phyloP scores from a whole-genome alignment of 495 filamentous ascomycete genomes.

The Aspergillus bridgeri region DNA sequence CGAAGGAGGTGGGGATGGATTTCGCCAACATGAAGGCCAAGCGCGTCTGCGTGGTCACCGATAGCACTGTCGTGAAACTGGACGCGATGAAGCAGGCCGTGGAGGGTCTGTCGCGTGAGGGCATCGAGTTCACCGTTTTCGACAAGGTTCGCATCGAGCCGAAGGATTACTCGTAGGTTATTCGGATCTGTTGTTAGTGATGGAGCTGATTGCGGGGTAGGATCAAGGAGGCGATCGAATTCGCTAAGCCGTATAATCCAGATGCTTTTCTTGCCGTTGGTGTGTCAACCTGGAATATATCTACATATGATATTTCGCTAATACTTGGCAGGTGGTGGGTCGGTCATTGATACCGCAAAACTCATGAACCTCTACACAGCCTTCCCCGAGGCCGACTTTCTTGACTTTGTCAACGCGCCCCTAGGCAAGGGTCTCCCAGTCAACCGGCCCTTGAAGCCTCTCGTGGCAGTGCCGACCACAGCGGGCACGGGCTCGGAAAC shows the following conservation, averaged over 20 bases:
- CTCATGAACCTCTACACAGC: conserved; percentile 94
- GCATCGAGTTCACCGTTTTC: conserved; percentile 76
- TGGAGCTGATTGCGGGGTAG: conserved; percentile 34
- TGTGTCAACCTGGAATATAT: conserved; percentile 27
- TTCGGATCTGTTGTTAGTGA: neutral
- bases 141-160: conserved; percentile 79
- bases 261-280: conserved; percentile 94
- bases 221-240: conserved; percentile 82
- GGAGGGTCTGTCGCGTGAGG: conserved; percentile 71
- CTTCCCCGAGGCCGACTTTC: conserved; percentile 83
- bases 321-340: conserved; percentile 50
- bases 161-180: conserved; percentile 75
- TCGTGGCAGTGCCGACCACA: conserved; percentile 92
- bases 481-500: conserved; percentile 95
- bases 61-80: conserved; percentile 71
- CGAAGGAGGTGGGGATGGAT: conserved; percentile 98
- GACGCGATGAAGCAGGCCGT: conserved; percentile 81
- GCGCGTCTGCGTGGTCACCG: conserved; percentile 87
- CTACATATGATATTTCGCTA: neutral
- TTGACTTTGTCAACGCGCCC: conserved; percentile 97
- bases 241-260: conserved; percentile 70
- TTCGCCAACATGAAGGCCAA: conserved; percentile 84
- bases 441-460: conserved; percentile 69
- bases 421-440: conserved; percentile 86
- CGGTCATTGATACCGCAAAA: conserved; percentile 96